Base-by-base conservation (phyloP, 225 moss, liverwort and hornwort genomes). In the Lunularia cruciata region DNA sequence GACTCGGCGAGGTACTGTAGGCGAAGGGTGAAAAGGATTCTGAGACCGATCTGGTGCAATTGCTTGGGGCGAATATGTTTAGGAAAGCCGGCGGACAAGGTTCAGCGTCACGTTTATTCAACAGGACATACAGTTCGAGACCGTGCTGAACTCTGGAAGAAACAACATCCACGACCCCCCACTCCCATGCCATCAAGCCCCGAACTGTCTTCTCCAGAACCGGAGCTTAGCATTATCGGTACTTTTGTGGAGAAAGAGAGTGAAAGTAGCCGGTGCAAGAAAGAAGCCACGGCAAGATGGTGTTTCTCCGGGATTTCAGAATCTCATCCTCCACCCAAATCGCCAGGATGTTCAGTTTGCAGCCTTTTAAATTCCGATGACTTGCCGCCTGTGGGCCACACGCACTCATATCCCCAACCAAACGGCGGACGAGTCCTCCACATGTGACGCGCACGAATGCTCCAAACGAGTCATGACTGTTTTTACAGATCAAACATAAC, bases 11-110 rank as follows among this genome's bases (percentile, higher is more conserved):
- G 65, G 8, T 46, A 47, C 28, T 65, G 65, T 11, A 65, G 46
- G 47, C 25, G 65, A 28, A 65, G 65, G 32, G 47, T 65, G 20
- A 65, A 47, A 47, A 65, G 65, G 65, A 30, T 65, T 3, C 32
- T 65, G 28, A 47, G 65, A 47, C 65, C 65, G 20, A 65, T 65
- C 19, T 65, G 65, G 65, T 65, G 65, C 20, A 65, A 27, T 19
- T 65, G 65, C 31, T 47, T 65, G 65, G 30, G 45, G n/a, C 28
- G 31, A 0, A 45, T 47, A 28, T 65, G 65, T 65, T 28, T 65
- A 19, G 65, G 65, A 30, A 31, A 31, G 28, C 65, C 65, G 19
- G 65, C 65, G 22, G 65, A 65, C 32, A 45, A 26, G 0, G 32
- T 45, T 30, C 65, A 65, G 47, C 65, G 65, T 18, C 18, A 65